Conservation (phyloP, 768 basidiomycete genomes). For the Phylloporus rhodoxanthus region DNA sequence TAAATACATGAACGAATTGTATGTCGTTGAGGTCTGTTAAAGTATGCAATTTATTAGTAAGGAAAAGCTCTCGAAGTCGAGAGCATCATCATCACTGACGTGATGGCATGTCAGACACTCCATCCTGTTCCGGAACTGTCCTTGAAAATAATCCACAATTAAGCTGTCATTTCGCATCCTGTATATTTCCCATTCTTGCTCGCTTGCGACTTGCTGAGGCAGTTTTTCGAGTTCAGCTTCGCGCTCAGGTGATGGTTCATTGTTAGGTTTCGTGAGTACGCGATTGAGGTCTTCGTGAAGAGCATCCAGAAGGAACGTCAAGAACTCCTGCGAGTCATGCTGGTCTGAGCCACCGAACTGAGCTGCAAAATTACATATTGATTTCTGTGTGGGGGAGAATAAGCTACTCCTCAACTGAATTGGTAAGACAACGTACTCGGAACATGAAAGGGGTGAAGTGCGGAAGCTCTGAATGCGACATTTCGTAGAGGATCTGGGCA, state of each 20-base stretch:
- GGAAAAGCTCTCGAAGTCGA: slow-evolving; percentile 2
- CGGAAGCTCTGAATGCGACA: slow-evolving; percentile 84
- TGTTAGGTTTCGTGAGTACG: slow-evolving; percentile 63
- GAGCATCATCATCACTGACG: slow-evolving; percentile 38
- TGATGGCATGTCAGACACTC: slow-evolving; percentile 87
- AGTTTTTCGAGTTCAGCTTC: slow-evolving; percentile 87
- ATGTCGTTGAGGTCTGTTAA: slow-evolving; percentile 88
- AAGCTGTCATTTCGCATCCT: slow-evolving; percentile 85
- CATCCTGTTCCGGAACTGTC: slow-evolving; percentile 87
- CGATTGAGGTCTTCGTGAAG: slow-evolving; percentile 87
- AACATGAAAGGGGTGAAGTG: slow-evolving; percentile 80
- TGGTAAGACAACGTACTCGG: slow-evolving; percentile 48
- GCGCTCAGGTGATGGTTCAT: slow-evolving; percentile 64
- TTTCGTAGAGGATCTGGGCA: slow-evolving; percentile 72
- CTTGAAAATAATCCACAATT: slow-evolving; percentile 96
- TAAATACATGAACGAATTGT: slow-evolving; percentile 94
- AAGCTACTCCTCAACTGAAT: slow-evolving; percentile 1
- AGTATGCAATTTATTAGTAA: slow-evolving; percentile 8
- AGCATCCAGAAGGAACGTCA: slow-evolving; percentile 89
- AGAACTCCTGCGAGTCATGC: slow-evolving; percentile 97
- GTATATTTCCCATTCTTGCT: slow-evolving; percentile 91
- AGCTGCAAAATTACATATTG: slow-evolving; percentile 50
- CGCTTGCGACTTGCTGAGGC: slow-evolving; percentile 81
- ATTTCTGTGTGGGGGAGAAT: slow-evolving; percentile 41
- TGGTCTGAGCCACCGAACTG: slow-evolving; percentile 86